Conservation (phyloP, 75 land plant species). For the Sequoia sempervirens region DNA sequence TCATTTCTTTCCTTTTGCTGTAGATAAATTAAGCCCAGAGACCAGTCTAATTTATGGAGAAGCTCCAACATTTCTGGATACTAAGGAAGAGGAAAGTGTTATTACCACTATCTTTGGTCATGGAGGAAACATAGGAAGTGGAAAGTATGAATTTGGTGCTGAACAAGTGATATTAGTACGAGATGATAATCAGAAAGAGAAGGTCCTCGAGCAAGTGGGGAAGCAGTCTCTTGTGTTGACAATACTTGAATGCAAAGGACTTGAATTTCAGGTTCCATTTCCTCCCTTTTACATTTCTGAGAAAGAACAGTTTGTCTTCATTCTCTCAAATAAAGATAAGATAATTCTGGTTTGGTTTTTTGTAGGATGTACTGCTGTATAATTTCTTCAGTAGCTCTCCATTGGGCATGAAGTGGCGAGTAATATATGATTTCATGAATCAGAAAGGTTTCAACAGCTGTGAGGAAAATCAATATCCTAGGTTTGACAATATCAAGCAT, state of each 20-base stretch:
- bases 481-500: too few relatives aligned
- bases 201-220: conserved; percentile 33
- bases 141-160: too few relatives aligned
- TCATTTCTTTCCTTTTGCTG: conserved; percentile 45
- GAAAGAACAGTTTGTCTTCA: neutral
- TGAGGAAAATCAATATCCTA: too few relatives aligned
- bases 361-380: neutral
- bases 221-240: conserved; percentile 61
- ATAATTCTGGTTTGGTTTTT: neutral
- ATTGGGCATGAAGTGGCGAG: too few relatives aligned
- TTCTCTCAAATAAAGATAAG: neutral
- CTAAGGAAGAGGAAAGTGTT: neutral
- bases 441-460: too few relatives aligned
- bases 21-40: conserved; percentile 55
- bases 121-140: too few relatives aligned
- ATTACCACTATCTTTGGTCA: neutral
- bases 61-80: neutral
- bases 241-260: conserved; percentile 64
- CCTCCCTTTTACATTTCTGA: neutral
- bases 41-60: conserved; percentile 18
- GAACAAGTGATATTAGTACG: too few relatives aligned
- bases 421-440: too few relatives aligned
- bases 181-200: neutral
- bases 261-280: conserved; percentile 53
- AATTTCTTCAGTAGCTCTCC: too few relatives aligned